Evolutionary conservation across 202 grass and related monocot species (phyloP).

Genomic region (Elaeis oleifera): DNA sequence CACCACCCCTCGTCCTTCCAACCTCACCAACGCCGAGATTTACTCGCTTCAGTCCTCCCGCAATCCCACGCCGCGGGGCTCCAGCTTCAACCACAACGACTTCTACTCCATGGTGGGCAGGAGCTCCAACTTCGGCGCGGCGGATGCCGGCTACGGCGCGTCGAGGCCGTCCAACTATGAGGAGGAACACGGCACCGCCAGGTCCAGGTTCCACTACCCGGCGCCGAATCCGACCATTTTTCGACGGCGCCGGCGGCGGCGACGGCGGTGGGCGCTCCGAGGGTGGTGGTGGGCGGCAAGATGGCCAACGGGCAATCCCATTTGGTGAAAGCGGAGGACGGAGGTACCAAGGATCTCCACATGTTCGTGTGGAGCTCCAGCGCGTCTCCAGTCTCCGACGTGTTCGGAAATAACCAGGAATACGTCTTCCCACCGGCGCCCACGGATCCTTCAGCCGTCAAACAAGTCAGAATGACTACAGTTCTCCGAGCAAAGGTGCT

Average conservation of each 20-base stretch:
- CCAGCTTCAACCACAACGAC: slow-evolving; percentile 99
- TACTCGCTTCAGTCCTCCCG: slow-evolving; percentile 96
- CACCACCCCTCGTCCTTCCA: slow-evolving; percentile 73
- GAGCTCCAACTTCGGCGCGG: slow-evolving; percentile 84
- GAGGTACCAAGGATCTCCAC: slow-evolving; percentile 76
- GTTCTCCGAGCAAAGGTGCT: slow-evolving; percentile 84
- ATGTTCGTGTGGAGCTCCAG: slow-evolving; percentile 99
- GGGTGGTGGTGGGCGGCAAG: slow-evolving; percentile 29
- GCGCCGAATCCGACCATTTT: slow-evolving; percentile 66
- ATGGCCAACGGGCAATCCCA: slow-evolving; percentile 44
- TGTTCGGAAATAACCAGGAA: slow-evolving; percentile 79
- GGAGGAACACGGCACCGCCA: slow-evolving; percentile 42
- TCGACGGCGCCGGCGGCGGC: slow-evolving; percentile 24
- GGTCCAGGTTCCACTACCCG: slow-evolving; percentile 44
- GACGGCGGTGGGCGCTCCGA: slow-evolving; percentile 1
- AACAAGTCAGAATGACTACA: slow-evolving; percentile 50
- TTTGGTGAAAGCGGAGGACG: slow-evolving; percentile 66
- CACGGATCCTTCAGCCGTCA: slow-evolving; percentile 38
- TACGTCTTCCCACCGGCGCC: slow-evolving; percentile 33
- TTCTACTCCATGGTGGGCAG: slow-evolving; percentile 99
- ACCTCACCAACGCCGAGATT: slow-evolving; percentile 99
- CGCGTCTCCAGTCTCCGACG: slow-evolving; percentile 89
- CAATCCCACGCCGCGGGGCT: slow-evolving; percentile 83
- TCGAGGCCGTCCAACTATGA: slow-evolving; percentile 92
- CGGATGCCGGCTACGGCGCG: slow-evolving; percentile 44